Conservation (phyloP, 192 early-diverging fungal genomes). For the Gonapodya prolifera region DNA sequence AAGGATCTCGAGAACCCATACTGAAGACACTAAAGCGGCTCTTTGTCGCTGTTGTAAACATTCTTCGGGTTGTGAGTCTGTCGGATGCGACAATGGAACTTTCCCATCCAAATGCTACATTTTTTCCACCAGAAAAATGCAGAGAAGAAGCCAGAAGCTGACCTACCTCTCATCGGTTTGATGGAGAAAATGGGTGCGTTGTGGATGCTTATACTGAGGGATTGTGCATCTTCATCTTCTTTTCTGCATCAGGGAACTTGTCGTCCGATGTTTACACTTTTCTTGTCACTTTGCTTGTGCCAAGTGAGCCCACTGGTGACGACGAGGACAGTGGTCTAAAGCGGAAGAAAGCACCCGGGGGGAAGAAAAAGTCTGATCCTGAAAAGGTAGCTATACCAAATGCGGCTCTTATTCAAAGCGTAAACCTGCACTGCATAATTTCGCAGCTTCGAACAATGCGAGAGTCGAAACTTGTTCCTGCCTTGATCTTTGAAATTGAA, state of each 20-base stretch:
- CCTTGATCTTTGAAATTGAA: slow-evolving; percentile 59
- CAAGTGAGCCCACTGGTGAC: background rate
- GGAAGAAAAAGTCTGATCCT: background rate
- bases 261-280: background rate
- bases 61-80: background rate
- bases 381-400: background rate
- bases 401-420: no score
- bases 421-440: background rate
- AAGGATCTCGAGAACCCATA: background rate
- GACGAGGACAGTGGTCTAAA: background rate
- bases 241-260: background rate
- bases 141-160: background rate
- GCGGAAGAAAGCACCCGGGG: background rate
- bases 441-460: slow-evolving; percentile 16
- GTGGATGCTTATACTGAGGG: background rate
- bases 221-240: background rate
- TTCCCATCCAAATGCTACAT: background rate
- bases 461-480: slow-evolving; percentile 61
- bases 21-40: background rate
- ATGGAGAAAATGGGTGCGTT: background rate
- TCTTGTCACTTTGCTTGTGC: background rate
- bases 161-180: background rate
- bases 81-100: background rate
- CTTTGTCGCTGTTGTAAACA: background rate
- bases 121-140: background rate